Conservation (phyloP, 139 green algal species). For the Chlorella sp. region DNA sequence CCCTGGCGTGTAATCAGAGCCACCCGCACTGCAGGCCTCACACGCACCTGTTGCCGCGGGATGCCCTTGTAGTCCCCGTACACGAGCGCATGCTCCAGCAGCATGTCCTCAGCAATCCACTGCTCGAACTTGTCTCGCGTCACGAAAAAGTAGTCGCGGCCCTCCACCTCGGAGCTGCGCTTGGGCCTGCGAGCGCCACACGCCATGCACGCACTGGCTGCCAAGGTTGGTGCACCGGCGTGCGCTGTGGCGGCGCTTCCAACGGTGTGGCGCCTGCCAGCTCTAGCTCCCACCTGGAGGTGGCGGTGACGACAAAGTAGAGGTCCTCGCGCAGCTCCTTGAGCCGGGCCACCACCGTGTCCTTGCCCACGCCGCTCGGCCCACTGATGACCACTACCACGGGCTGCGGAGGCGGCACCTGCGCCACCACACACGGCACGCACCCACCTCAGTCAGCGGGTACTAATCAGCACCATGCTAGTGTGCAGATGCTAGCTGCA, state of each 20-base stretch:
- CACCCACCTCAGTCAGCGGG: no score
- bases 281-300: slow-evolving; percentile 63
- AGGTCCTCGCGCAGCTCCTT: slow-evolving; percentile 68
- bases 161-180: slow-evolving; percentile 76
- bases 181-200: slow-evolving; percentile 52
- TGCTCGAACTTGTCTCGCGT: slow-evolving; percentile 72
- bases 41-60: slow-evolving; percentile 55
- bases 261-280: no score
- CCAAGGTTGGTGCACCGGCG: no score
- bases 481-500: no score
- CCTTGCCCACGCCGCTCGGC: slow-evolving; percentile 92
- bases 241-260: no score
- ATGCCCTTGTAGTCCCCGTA: slow-evolving; percentile 98
- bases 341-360: slow-evolving; percentile 76
- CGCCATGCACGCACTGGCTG: no score
- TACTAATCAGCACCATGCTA: no score
- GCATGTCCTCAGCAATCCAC: slow-evolving; percentile 70
- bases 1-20: no score
- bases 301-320: slow-evolving; percentile 94
- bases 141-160: slow-evolving; percentile 94
- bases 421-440: no score
- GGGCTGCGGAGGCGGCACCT: slow-evolving; percentile 51
- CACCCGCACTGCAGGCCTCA: no score
- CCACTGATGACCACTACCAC: slow-evolving; percentile 84
- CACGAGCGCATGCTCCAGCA: slow-evolving; percentile 93